Evolutionary conservation across 371 early-diverging fungal genomes (phyloP), one percentile per base, ranked within the genome.

Genomic region (Cokeromyces recurvatus): DNA sequence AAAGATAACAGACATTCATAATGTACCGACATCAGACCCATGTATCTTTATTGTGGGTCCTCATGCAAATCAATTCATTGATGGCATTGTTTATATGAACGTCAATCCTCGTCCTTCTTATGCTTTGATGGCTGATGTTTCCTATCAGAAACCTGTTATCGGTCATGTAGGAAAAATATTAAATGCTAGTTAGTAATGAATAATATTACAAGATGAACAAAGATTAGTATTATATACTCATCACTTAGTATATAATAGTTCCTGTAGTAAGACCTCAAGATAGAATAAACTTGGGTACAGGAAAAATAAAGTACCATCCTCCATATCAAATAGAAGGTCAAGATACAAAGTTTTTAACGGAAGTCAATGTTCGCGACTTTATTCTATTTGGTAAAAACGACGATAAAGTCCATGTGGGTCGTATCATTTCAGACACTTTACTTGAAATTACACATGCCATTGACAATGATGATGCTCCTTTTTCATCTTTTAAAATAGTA

Each of bases 41-140:
- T 87, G 94, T 38, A 89, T 97, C 41, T 97, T 97, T 65, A 91
- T 93, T 29, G 92, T 85, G 2, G 97, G 92, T 1, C 96, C 97
- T 14, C 98, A 96, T 77, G 90, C 91, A 27, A 96, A 95, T 72
- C 98, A 89, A 79, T 96, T 97, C 68, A 82, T 96, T 9, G 98
- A 97, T 59, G 94, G 95, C 4, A 51, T 94, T 10, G 80, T 94
- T 25, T 71, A 93, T 21, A 70, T 89, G 49, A 77, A 81, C 40
- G 81, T 81, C 45, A 85, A 87, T 42, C 79, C 81, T 16, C 84
- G 95, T 19, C 74, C 82, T 21, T 85, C 94, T 22, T 89, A 86
- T 42, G 92, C 89, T 46, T 55, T 97, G 17, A 82, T 86, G 55
- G 94, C 95, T 2, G 84, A 86, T 32, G 87, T 85, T 32, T 89